phyloP scores from a whole-genome alignment of 352 stramenopile genomes.

The Blastocystis sp. region DNA sequence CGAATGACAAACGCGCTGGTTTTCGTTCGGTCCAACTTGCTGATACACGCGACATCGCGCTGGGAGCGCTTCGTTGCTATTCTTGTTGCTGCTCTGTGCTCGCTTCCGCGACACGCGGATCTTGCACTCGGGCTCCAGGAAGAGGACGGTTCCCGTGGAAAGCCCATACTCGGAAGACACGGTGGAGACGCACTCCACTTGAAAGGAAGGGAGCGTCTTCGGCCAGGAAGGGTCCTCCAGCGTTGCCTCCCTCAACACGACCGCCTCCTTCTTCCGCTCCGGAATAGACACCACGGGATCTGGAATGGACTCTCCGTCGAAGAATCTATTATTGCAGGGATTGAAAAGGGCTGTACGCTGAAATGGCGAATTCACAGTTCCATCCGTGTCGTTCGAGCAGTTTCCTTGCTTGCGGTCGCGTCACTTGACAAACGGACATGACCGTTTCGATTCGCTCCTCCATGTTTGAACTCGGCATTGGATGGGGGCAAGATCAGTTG shows the following conservation, averaged over 20 bases:
- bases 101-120: not conserved
- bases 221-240: not conserved
- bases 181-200: conserved; percentile 28
- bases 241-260: not conserved
- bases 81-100: not conserved
- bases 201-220: conserved; percentile 35
- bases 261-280: not conserved
- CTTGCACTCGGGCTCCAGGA: conserved; percentile 49
- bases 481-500: not conserved
- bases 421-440: conserved; percentile 24
- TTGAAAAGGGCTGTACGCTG: not conserved
- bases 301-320: conserved; percentile 27
- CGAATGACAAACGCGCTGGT: conserved; percentile 18
- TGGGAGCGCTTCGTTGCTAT: conserved; percentile 20
- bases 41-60: conserved; percentile 55
- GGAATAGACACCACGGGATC: not conserved
- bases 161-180: conserved; percentile 26
- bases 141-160: conserved; percentile 10
- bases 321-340: conserved; percentile 15
- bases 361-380: conserved; percentile 58
- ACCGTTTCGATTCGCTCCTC: conserved; percentile 48
- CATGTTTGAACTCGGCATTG: conserved; percentile 25
- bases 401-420: not conserved
- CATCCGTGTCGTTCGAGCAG: conserved; percentile 49
- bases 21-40: conserved; percentile 34